Evolutionary conservation across 257 asterid species (phyloP).

Genomic region (Scutellaria barbata): DNA sequence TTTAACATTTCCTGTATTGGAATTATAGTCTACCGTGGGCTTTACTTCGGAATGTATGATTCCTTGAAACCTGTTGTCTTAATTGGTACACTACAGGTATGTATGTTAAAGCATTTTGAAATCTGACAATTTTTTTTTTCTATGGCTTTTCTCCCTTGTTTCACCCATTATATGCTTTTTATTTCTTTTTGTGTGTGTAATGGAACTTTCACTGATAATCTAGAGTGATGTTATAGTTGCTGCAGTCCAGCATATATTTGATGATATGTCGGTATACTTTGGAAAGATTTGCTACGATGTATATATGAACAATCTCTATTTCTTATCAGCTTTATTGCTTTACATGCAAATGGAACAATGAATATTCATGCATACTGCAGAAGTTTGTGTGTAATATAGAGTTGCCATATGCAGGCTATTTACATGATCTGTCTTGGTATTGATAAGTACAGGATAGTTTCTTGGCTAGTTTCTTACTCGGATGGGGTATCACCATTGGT

Average conservation of each 20-base stretch:
- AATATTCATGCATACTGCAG: too few relatives aligned
- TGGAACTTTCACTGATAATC: not conserved
- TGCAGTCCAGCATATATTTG: not conserved
- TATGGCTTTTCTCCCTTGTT: not conserved
- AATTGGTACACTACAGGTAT: slow-evolving; percentile 58
- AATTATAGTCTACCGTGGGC: slow-evolving; percentile 80
- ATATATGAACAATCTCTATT: not conserved
- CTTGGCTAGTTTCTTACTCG: slow-evolving; percentile 80
- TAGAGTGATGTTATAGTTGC: not conserved
- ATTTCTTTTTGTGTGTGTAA: not conserved
- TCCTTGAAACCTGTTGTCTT: slow-evolving; percentile 75
- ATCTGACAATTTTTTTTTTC: too few relatives aligned
- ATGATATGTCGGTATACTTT: not conserved
- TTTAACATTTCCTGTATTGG: slow-evolving; percentile 75
- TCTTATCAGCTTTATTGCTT: not conserved
- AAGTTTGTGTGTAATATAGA: too few relatives aligned
- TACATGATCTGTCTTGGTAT: slow-evolving; percentile 5
- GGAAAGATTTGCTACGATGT: not conserved
- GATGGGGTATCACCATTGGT: slow-evolving; percentile 79
- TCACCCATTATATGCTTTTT: slow-evolving; percentile 4
- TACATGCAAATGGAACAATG: not conserved
- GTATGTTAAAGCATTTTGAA: slow-evolving; percentile 11
- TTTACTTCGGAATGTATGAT: slow-evolving; percentile 84
- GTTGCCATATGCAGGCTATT: not conserved
- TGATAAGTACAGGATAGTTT: slow-evolving; percentile 63